phyloP scores from a whole-genome alignment of 2,329 filamentous ascomycete species.

The Aureobasidium musti region DNA sequence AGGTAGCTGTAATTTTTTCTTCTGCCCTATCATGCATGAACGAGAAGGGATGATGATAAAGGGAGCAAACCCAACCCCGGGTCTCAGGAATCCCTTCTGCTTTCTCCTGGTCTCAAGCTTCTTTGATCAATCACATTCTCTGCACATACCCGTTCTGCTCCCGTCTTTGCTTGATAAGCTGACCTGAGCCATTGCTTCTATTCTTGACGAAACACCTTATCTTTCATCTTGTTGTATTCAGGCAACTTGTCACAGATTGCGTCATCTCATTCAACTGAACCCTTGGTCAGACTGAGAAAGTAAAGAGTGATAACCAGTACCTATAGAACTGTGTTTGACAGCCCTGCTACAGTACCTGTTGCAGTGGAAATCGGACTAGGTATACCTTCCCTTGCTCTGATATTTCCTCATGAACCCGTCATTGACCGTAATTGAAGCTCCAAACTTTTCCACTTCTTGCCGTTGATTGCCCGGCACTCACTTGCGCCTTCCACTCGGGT shows the following conservation, averaged over 20 bases:
- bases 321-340: constrained; percentile 4
- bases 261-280: constrained; percentile 1
- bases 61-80: not conserved
- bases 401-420: constrained; percentile 14
- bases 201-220: not conserved
- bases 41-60: constrained; percentile 18
- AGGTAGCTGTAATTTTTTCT: constrained; percentile 8
- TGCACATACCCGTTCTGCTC: constrained; percentile 15
- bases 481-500: constrained; percentile 12
- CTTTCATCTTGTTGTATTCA: constrained; percentile 1
- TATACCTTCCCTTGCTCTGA: not conserved
- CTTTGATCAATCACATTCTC: constrained; percentile 2
- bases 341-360: constrained; percentile 2
- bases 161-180: constrained; percentile 12
- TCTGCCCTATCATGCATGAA: constrained; percentile 21
- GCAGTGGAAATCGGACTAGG: not conserved
- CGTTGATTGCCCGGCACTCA: constrained; percentile 5
- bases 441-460: not conserved
- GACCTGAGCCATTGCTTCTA: constrained; percentile 23
- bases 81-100: not conserved
- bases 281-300: not conserved
- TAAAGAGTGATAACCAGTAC: constrained; percentile 6
- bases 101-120: constrained; percentile 20
- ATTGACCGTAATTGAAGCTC: not conserved
- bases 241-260: constrained; percentile 1